Percentiles rank a stretch among this genome's conserved stretches.
Evolutionary conservation across 495 filamentous ascomycete genomes (phyloP).

Genomic region (Aspergillus haitiensis): DNA sequence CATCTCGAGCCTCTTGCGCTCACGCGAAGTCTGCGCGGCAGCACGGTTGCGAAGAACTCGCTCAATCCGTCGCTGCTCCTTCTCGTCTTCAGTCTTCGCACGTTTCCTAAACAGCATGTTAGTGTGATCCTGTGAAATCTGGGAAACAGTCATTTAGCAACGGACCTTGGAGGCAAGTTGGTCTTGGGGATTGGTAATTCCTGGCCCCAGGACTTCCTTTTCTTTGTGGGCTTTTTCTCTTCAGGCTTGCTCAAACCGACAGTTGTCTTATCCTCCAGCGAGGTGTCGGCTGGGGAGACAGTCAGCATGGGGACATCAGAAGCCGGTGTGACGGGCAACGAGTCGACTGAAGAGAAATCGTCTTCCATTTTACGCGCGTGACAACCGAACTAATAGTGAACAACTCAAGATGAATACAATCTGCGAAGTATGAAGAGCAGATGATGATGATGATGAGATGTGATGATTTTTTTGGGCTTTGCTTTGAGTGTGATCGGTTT

Average conservation of each 20-base stretch:
- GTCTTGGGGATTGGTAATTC: conserved; percentile 96
- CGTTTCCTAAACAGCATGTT: conserved; percentile 65
- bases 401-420: conserved; percentile 8
- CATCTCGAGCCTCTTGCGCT: conserved; percentile 92
- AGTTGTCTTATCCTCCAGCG: conserved; percentile 33
- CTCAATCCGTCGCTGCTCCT: conserved; percentile 96
- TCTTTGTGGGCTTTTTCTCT: conserved; percentile 85
- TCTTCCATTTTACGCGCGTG: conserved; percentile 37
- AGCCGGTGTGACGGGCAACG: conserved; percentile 34
- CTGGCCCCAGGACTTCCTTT: conserved; percentile 99
- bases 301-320: conserved; percentile 45
- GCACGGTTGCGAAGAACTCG: conserved; percentile 94
- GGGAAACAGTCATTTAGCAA: conserved; percentile 8
- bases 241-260: conserved; percentile 36
- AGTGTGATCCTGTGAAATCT: background rate
- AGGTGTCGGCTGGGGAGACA: conserved; percentile 53
- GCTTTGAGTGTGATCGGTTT: conserved; percentile 5
- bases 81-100: conserved; percentile 97
- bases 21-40: conserved; percentile 92
- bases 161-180: conserved; percentile 89
- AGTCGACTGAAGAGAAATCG: conserved; percentile 37
- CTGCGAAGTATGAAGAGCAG: conserved; percentile 7
- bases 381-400: conserved; percentile 12
- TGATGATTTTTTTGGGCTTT: conserved; percentile 7
- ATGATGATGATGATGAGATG: background rate